Evolutionary conservation across 83 land plant genomes (phyloP), one percentile per base, ranked within the genome.

Genomic region (Thuja plicata): DNA sequence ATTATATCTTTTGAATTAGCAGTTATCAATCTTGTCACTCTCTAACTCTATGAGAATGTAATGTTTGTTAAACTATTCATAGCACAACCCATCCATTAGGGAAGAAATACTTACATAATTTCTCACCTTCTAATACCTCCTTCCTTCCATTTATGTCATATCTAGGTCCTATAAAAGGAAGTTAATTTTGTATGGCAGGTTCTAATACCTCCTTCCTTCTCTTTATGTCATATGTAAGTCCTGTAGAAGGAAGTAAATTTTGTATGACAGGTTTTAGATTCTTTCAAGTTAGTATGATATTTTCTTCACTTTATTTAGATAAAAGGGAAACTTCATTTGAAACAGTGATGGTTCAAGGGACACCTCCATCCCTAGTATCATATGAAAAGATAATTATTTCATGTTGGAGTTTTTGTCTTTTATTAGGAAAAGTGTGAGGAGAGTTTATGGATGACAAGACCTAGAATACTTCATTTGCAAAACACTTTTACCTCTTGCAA

Each of bases 1-100:
- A 88, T 17, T n/a, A 45, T 6, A 27, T 89, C 86, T 85, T 86
- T 84, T 40, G 85, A 73, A 3, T 55, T 21, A 86, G 46, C 43
- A 32, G 8, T n/a, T 32, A 38, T 34, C 60, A 66, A 77, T 50
- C 30, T 21, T 37, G 13, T 71, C 40, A 55, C 35, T 60, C 38
- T 80, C 27, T 24, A 78, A 45, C 35, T 77, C 52, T 54, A 3
- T 32, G 40, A 57, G 24, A 27, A 27, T 35, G 17, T 40, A 43
- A 52, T 84, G 55, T 66, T 83, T 62, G 38, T 62, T 12, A 30
- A 38, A 57, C 57, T 46, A 35, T 45, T 45, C 62, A 40, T 70
- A 24, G 81, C 8, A 62, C 13, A 35, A 66, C 34, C 60, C 50
- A 40, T 9, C 17, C 9, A 4, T 34, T 79, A 45, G 43, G 5